These are phyloP conservation scores for Capsicum rhomboideum DNA, from an alignment of 257 asterid species.

Conservation along the genomic window DNA sequence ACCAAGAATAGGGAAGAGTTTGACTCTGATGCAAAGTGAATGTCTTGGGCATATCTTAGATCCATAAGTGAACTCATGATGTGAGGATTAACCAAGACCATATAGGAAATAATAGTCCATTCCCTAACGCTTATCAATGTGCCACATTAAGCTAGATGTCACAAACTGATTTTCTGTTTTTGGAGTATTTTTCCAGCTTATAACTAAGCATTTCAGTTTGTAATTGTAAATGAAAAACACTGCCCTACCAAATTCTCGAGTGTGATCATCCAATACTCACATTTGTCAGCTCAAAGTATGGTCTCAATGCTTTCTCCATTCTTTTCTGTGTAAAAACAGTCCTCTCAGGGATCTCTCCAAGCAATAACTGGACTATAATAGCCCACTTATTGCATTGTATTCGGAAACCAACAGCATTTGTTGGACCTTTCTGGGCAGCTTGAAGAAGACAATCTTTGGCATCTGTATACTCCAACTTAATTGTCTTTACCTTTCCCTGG, in stretches of 20 bases:
- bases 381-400: conserved; percentile 80
- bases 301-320: conserved; percentile 69
- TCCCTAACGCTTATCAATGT: background rate
- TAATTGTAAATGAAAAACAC: too few species aligned
- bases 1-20: background rate
- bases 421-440: conserved; percentile 76
- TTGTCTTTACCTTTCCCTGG: conserved; percentile 76
- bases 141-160: background rate
- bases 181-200: background rate
- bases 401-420: conserved; percentile 68
- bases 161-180: background rate
- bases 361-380: conserved; percentile 59
- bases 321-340: conserved; percentile 76
- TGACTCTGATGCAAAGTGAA: background rate
- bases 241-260: too few species aligned
- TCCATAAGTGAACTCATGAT: background rate
- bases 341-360: conserved; percentile 89
- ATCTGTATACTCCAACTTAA: conserved; percentile 73
- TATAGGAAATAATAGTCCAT: background rate
- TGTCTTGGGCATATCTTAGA: background rate
- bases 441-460: conserved; percentile 77
- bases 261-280: conserved; percentile 28
- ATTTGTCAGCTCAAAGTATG: conserved; percentile 78
- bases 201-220: background rate
- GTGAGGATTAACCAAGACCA: background rate